Evolutionary conservation across 2,329 filamentous ascomycete genomes (phyloP).

Genomic region (Iodosphaeria phyllophila): DNA sequence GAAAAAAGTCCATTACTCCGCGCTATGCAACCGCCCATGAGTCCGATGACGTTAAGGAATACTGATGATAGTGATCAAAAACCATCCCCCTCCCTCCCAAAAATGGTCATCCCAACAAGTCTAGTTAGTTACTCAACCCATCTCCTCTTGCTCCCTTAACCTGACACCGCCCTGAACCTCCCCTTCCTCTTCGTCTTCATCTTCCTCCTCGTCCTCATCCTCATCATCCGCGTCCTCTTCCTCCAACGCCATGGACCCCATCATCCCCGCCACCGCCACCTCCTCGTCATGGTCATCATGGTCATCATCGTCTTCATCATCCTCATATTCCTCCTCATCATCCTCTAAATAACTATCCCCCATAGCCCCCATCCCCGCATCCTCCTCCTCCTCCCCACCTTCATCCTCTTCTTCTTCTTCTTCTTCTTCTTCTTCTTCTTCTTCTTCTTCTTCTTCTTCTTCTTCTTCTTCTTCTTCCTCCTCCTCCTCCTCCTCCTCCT

Average conservation of each 20-base stretch:
- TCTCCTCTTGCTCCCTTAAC: too few species aligned
- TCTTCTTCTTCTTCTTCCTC: slow-evolving; percentile 17
- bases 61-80: too few species aligned
- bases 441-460: slow-evolving; percentile 21
- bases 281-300: slow-evolving; percentile 25
- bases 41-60: too few species aligned
- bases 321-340: slow-evolving; percentile 14
- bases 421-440: slow-evolving; percentile 21
- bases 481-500: slow-evolving; percentile 15
- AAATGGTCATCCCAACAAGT: too few species aligned
- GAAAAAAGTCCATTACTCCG: too few species aligned
- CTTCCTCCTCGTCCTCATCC: slow-evolving; percentile 24
- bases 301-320: slow-evolving; percentile 20
- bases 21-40: too few species aligned
- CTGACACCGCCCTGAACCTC: too few species aligned
- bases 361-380: slow-evolving; percentile 24
- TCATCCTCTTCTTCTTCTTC: slow-evolving; percentile 13
- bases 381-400: slow-evolving; percentile 19
- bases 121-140: too few species aligned
- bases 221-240: slow-evolving; percentile 10
- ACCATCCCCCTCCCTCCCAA: too few species aligned
- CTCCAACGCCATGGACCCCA: slow-evolving; percentile 20
- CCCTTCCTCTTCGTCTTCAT: slow-evolving; percentile 10
- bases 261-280: slow-evolving; percentile 21
- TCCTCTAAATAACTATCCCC: slow-evolving; percentile 24